Evolutionary conservation across 129 eudicot genomes (phyloP).

Genomic region (Tanacetum coccineum): DNA sequence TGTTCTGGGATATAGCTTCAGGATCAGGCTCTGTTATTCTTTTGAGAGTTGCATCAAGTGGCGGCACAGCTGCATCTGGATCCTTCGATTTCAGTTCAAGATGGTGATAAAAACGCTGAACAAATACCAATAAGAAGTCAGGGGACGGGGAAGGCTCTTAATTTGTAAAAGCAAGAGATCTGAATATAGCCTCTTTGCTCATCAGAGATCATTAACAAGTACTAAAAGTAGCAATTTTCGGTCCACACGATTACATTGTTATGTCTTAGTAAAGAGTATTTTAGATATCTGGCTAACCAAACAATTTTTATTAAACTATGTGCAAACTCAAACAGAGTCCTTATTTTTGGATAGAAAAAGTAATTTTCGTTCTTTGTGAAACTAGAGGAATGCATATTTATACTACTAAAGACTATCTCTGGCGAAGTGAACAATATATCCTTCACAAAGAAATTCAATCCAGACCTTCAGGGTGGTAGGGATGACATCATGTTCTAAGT

Average conservation of each 20-base stretch:
- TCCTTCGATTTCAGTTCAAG: slow-evolving; percentile 52
- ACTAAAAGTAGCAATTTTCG: background rate
- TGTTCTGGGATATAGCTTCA: slow-evolving; percentile 60
- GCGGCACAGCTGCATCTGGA: slow-evolving; percentile 85
- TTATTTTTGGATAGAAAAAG: background rate
- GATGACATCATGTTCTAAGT: too few relatives aligned
- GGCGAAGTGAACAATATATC: background rate
- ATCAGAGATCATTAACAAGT: background rate
- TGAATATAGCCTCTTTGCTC: background rate
- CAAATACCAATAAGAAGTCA: slow-evolving; percentile 22
- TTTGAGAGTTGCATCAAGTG: slow-evolving; percentile 81
- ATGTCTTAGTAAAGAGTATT: background rate
- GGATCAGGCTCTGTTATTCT: slow-evolving; percentile 83
- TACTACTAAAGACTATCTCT: background rate
- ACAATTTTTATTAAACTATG: background rate
- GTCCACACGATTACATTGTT: background rate
- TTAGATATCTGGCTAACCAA: background rate
- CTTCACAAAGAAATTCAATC: background rate
- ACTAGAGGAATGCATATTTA: background rate
- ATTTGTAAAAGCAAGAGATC: background rate
- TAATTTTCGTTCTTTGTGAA: background rate
- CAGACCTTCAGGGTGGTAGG: background rate
- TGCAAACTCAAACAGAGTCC: background rate
- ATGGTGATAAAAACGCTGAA: slow-evolving; percentile 74
- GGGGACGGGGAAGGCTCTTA: slow-evolving; percentile 4